Evolutionary conservation across 306 rosid species (phyloP), one percentile per base, ranked within the genome.

Genomic region (Leucaena leucocephala): DNA sequence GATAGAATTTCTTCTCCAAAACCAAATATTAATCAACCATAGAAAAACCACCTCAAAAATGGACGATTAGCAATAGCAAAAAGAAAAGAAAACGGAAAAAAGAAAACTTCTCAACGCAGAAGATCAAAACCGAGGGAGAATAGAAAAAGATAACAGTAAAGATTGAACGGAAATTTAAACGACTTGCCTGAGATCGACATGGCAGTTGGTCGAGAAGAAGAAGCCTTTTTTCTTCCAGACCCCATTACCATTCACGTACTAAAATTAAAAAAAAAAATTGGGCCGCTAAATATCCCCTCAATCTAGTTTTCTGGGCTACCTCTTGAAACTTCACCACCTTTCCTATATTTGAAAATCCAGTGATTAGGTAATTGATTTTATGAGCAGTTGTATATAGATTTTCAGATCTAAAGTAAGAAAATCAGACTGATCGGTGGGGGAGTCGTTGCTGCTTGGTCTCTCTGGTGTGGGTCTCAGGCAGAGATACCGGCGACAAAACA

Each of bases 151-250:
- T 34, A 9, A 72, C 15, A 8, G 58, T 33, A 57, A 58, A 49
- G 19, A 69, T 50, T 4, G 48, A 75, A 69, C 34, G 36, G 34
- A 68, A 75, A 78, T 74, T 33, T 0, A 68, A 61, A 61, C 0
- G 43, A 43, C 83, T 54, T 70, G 68, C 86, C 83, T 62, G 86
- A 75, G 81, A 59, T 75, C 74, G 86, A 74, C 58, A 79, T 70
- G 70, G 34, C 78, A 75, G 75, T 68, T 59, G 4, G 73, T 69
- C 36, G 49, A 46, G 76, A 67, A 38, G 79, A 72, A 73, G 80
- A 78, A 12, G 74, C 12, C 16, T 50, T 22, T 69, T 38, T 16
- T 36, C 70, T 65, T 68, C 35, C 16, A 42, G 39, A 68, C 36
- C 39, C 6, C 73, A 21, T 21, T 68, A 43, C 19, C 55, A 48